A percentile compares a stretch with the other conserved stretches of the same genome.
These are phyloP conservation scores for Recurvomyces mirabilis DNA, from an alignment of 495 filamentous ascomycete species.

Conservation along the genomic window DNA sequence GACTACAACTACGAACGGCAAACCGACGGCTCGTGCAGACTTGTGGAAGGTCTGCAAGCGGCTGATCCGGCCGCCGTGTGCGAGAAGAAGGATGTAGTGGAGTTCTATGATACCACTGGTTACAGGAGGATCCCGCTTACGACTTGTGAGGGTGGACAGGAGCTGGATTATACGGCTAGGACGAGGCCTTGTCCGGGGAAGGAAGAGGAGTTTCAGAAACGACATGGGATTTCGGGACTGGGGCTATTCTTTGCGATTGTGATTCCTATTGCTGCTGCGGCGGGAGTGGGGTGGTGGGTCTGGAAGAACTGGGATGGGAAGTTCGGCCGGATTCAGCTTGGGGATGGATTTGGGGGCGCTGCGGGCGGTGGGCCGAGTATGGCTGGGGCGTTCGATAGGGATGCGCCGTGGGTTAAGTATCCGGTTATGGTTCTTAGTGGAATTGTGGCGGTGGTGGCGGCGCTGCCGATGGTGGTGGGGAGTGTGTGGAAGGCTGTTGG, in stretches of 20 bases:
- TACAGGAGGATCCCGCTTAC: constrained; percentile 85
- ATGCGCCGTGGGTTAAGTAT: constrained; percentile 60
- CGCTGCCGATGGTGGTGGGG: constrained; percentile 58
- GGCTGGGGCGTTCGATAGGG: constrained; percentile 42
- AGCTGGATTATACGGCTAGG: constrained; percentile 51
- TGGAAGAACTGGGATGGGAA: constrained; percentile 79
- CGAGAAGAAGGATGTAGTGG: constrained; percentile 50
- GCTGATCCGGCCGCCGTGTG: constrained; percentile 59
- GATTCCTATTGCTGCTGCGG: constrained; percentile 57
- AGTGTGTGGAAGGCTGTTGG: constrained; percentile 55
- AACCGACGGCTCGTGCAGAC: constrained; percentile 59
- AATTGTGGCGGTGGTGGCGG: constrained; percentile 59
- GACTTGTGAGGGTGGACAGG: constrained; percentile 64
- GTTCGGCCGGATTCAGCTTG: constrained; percentile 80
- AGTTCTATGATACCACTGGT: constrained; percentile 74
- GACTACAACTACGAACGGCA: constrained; percentile 87
- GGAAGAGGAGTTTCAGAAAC: constrained; percentile 65
- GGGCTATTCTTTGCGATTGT: constrained; percentile 82
- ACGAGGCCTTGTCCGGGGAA: constrained; percentile 56
- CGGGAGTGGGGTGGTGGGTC: constrained; percentile 68
- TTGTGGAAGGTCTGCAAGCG: constrained; percentile 57
- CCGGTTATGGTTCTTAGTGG: constrained; percentile 70
- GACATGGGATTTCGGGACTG: constrained; percentile 59
- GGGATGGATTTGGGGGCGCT: constrained; percentile 41
- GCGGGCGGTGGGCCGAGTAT: constrained; percentile 6